Conservation (phyloP, 2,329 filamentous ascomycete species). For the Sclerotinia nivalis region DNA sequence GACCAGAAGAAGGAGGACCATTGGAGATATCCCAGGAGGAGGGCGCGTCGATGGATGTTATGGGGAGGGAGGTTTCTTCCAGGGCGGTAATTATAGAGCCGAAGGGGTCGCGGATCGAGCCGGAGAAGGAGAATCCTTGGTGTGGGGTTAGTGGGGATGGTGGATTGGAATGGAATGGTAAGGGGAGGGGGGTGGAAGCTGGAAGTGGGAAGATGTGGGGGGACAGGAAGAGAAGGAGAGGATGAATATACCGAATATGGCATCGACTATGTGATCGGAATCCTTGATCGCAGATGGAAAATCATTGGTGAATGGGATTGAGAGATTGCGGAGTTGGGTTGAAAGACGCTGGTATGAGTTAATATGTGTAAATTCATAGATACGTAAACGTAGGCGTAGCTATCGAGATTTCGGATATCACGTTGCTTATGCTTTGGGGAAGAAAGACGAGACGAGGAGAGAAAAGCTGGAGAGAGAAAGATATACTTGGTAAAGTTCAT, state of each 20-base stretch:
- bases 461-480: neutral
- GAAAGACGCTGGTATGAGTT: conserved; percentile 63
- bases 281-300: conserved; percentile 66
- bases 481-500: conserved; percentile 79
- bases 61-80: conserved; percentile 69
- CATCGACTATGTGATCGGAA: conserved; percentile 83
- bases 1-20: conserved; percentile 75
- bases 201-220: conserved; percentile 9
- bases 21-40: conserved; percentile 92
- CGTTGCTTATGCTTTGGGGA: neutral
- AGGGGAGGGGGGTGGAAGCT: neutral
- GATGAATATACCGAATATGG: conserved; percentile 76
- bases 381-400: neutral
- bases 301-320: conserved; percentile 80
- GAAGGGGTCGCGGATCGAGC: conserved; percentile 91
- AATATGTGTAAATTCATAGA: conserved; percentile 6
- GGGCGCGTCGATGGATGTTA: conserved; percentile 88
- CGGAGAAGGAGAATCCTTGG: conserved; percentile 84
- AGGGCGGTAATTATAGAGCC: conserved; percentile 76
- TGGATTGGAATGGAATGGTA: neutral
- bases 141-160: conserved; percentile 22
- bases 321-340: conserved; percentile 81
- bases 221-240: neutral
- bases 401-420: too few species aligned
- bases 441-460: neutral